A percentile compares a stretch with the other conserved stretches of the same genome.
phyloP scores from a whole-genome alignment of 83 land plant genomes.

The Picea abies region DNA sequence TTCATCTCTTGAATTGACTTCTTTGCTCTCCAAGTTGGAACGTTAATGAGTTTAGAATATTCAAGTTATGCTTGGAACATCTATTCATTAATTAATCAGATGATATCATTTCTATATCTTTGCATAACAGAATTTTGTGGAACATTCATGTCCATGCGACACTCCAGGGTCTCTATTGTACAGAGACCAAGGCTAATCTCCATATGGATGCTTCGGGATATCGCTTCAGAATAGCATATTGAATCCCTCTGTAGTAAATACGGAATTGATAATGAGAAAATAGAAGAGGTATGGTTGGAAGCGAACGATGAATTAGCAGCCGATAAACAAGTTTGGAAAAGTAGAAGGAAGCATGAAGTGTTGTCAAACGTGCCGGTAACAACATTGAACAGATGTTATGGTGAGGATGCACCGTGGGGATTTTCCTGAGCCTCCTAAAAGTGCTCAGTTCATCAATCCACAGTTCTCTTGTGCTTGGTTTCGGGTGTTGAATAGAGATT shows the following conservation, averaged over 20 bases:
- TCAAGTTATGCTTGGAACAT: too few relatives aligned
- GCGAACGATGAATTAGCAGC: not conserved
- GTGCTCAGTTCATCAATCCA: constrained; percentile 41
- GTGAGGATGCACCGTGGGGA: constrained; percentile 35
- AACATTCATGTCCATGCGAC: too few relatives aligned
- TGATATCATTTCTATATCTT: too few relatives aligned
- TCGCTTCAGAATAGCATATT: not conserved
- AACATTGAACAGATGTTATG: constrained; percentile 7
- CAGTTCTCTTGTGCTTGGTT: constrained; percentile 1
- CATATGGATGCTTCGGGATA: too few relatives aligned
- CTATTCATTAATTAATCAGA: too few relatives aligned
- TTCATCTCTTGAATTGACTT: too few relatives aligned
- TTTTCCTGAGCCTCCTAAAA: constrained; percentile 47
- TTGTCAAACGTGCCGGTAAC: not conserved
- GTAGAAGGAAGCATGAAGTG: not conserved
- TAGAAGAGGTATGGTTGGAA: not conserved
- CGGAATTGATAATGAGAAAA: not conserved
- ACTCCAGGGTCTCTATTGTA: too few relatives aligned
- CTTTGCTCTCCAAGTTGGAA: too few relatives aligned
- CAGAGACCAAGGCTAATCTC: too few relatives aligned
- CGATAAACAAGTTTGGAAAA: not conserved
- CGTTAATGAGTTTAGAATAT: too few relatives aligned
- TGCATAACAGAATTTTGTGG: too few relatives aligned
- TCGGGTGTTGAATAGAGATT: constrained; percentile 16
- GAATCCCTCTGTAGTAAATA: not conserved